Base-by-base conservation (phyloP, 2,329 filamentous ascomycete genomes). In the Teratosphaeria pseudoeucalypti region DNA sequence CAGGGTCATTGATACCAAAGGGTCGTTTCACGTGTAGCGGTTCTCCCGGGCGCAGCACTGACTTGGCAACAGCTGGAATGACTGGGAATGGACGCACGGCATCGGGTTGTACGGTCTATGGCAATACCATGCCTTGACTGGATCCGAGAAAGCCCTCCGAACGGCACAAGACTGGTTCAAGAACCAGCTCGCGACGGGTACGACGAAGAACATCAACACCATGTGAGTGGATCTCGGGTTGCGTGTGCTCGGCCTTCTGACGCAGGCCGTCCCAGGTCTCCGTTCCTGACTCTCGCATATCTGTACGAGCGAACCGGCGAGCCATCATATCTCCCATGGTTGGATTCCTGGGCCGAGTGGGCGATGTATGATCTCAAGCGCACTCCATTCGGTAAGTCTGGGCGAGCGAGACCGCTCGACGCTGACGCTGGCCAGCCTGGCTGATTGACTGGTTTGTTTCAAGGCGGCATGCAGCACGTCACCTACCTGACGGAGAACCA, bases 121-220 rank as follows among this genome's bases (percentile, higher is more conserved):
- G 84, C 87, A 90, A 70, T 92, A 92, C 78, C 87, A 91, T 74
- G 82, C 84, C 60, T 75, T 91, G 64, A 90, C 86, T 0, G 85
- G 84, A 54, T 83, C 86, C 34, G 72, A 77, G 1, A 73, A 76
- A 34, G 82, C 83, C 58, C 79, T 90, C 23, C 73, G 78, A 62
- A 85, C 87, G 62, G 90, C 92, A 66, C 80, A 88, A 68, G 79
- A 82, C 60, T 92, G 89, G 89, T 92, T 90, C 74, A 76, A 77
- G 6, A 81, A 80, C 55, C 84, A 88, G 9, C 85, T 90, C 62
- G 80, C 79, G 0, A 84, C 85, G 58, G 86, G 87, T 23, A 92
- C 89, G 3, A 90, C 87, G 47, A 92, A 92, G 72, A 92, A 92
- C 72, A 90, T 90, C 79, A 91, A 90, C 77, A 91, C 89, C 16